Evolutionary conservation across 306 rosid genomes (phyloP).

Genomic region (Medicago ruthenica): DNA sequence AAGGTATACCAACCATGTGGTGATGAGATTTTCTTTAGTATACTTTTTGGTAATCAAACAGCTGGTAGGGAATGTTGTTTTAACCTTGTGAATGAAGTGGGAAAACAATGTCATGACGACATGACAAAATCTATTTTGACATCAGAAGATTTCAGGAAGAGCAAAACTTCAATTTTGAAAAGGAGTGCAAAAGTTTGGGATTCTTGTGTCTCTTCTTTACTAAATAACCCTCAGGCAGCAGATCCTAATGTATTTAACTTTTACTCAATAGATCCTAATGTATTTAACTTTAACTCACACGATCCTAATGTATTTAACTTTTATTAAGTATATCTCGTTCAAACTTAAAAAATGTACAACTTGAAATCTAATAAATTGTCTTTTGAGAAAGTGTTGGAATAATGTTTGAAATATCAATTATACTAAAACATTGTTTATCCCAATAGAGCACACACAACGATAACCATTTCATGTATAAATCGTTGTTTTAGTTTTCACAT

Average conservation of each 20-base stretch:
- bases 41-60: not conserved
- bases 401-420: not conserved
- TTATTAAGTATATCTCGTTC: not conserved
- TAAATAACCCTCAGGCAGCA: not conserved
- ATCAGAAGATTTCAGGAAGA: not conserved
- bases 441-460: too few species aligned
- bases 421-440: too few species aligned
- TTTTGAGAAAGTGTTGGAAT: not conserved
- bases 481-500: too few species aligned
- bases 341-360: not conserved
- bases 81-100: constrained; percentile 3
- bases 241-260: not conserved
- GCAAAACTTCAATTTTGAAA: not conserved
- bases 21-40: not conserved
- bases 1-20: not conserved
- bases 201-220: not conserved
- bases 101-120: not conserved
- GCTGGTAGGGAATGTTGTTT: not conserved
- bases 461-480: too few species aligned
- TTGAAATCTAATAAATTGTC: not conserved
- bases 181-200: not conserved
- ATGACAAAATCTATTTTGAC: not conserved
- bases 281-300: not conserved
- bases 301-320: not conserved
- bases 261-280: not conserved